Evolutionary conservation across 306 rosid species (phyloP), one percentile per base, ranked within the genome.

Genomic region (apple (Malus domestica)): DNA sequence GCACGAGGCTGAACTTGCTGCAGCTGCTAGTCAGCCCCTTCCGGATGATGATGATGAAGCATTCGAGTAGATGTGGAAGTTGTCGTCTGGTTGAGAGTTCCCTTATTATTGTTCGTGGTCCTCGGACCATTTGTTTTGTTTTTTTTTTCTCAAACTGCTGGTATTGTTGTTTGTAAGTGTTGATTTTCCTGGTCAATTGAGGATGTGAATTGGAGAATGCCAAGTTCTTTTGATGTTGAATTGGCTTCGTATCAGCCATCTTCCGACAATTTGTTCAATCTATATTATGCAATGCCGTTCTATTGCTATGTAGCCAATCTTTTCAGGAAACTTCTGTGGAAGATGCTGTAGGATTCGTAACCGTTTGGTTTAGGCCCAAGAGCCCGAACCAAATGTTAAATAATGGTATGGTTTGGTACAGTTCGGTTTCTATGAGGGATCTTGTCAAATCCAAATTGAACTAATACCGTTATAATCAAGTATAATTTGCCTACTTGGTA

Each of bases 41-140:
- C 95, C 95, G 0, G 96, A 93, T 22, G 98, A 93, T 1, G 96
- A 90, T 9, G 97, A 88, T 33, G 96, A 88, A 2, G 40, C 89
- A 46, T 91, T 93, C 64, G 97, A 91, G 75, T 93, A 78, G 70
- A 70, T 16, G 40, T 46, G 68, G 13, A 44, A n/a, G 22, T 65
- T 12, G 42, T 68, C 0, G 1, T 51, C 35, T 19, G 49, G 11
- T 38, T 18, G 67, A 38, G 80, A 10, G 55, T 22, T 73, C 40
- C 22, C n/a, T 54, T 45, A 6, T 25, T 29, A 69, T 10, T 59
- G 46, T 62, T 62, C n/a, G n/a, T 74, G 59, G 70, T 74, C 70
- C 10, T 12, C 32, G 61, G 60, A 55, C 59, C 70, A 20, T 74
- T 74, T 67, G 25, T 74, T 46, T 5, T 51, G 55, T 51, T 51